Evolutionary conservation across 2,329 filamentous ascomycete species (phyloP), one percentile per base, ranked within the genome.

Genomic region (Aspergillus hortae): DNA sequence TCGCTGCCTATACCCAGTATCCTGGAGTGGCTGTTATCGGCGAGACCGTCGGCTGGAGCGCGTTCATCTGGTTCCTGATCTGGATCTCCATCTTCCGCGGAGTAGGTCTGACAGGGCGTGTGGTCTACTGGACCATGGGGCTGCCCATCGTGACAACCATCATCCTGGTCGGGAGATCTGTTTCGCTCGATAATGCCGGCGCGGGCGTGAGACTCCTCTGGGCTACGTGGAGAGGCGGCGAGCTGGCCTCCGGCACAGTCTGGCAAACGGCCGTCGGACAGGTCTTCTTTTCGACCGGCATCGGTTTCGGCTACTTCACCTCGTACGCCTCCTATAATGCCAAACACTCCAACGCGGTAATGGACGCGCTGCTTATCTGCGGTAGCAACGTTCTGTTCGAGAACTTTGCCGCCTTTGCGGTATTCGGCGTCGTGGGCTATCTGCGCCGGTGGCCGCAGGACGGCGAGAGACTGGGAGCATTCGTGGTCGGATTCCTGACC

Each of bases 51-150:
- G 81, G 77, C 10, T 84, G 81, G 81, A 77, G 74, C 38, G 73
- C 75, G 15, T 84, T 84, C 58, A 77, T 80, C 52, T 82, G 81
- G 80, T 81, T 84, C 61, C 64, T 83, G 1, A 76, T 84, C 57
- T 83, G 80, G 79, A 57, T 84, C 38, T 81, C 77, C 57, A 82
- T 85, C 58, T 82, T 83, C 65, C 77, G 80, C 33, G 78, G 82
- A 6, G 80, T 84, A 17, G 79, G 80, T 0, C 63, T 82, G 53
- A 83, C 81, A 2, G 81, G 81, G 2, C 75, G 80, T 5, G 81
- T 82, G 9, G 80, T 83, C 4, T 84, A 83, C 67, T 81, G 81
- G 64, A 83, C 80, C n/a, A 83, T 84, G 80, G 80, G 80, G 1
- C 62, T 84, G 4, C 81, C 81, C 0, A 81, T 84, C 46, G 68